phyloP scores from a whole-genome alignment of 768 basidiomycete species.

The Russula abietina region DNA sequence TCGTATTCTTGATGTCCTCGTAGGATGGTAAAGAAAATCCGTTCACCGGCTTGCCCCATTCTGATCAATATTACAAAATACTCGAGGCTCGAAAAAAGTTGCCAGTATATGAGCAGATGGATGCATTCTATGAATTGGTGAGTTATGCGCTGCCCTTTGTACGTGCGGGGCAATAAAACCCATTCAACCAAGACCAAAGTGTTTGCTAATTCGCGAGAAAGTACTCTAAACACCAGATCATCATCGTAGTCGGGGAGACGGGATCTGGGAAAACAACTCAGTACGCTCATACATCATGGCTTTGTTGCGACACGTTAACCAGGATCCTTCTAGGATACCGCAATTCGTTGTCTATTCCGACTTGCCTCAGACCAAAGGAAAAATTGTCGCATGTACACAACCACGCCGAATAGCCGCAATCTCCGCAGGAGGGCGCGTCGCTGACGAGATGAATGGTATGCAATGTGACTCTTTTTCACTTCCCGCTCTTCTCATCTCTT shows the following conservation, averaged over 20 bases:
- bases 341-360: slow-evolving; percentile 95
- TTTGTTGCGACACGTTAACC: not conserved
- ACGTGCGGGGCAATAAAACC: slow-evolving; percentile 30
- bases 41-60: slow-evolving; percentile 76
- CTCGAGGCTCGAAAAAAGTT: slow-evolving; percentile 78
- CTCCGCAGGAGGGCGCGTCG: slow-evolving; percentile 97
- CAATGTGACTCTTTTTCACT: slow-evolving; percentile 16
- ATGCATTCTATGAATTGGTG: slow-evolving; percentile 85
- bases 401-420: slow-evolving; percentile 94
- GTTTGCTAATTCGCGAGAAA: slow-evolving; percentile 34
- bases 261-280: slow-evolving; percentile 96
- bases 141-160: slow-evolving; percentile 32
- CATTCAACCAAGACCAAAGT: slow-evolving; percentile 23
- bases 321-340: slow-evolving; percentile 61
- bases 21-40: slow-evolving; percentile 81
- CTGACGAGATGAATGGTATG: slow-evolving; percentile 98
- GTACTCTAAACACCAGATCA: slow-evolving; percentile 78
- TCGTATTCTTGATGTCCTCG: slow-evolving; percentile 5
- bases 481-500: slow-evolving; percentile 6
- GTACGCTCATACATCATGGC: slow-evolving; percentile 39
- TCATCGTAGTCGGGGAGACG: slow-evolving; percentile 89
- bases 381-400: slow-evolving; percentile 94
- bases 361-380: slow-evolving; percentile 81
- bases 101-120: slow-evolving; percentile 89
- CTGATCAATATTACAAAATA: slow-evolving; percentile 79